These are phyloP conservation scores for Pseudomonodictys pantanalensis DNA, from an alignment of 495 filamentous ascomycete species.

Conservation along the genomic window DNA sequence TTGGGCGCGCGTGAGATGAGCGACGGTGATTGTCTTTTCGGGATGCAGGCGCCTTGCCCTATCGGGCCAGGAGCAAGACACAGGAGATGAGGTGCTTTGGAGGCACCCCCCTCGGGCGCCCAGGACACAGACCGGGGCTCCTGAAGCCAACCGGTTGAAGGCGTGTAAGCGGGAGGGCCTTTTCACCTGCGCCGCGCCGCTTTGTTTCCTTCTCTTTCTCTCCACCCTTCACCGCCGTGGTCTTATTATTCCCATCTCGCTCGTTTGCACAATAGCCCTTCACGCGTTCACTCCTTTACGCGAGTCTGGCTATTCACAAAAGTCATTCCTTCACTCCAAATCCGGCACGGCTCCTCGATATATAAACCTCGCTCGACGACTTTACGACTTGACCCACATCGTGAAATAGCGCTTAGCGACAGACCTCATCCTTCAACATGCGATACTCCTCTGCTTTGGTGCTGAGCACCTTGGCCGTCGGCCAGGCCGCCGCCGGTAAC, in stretches of 20 bases:
- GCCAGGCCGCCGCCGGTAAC: constrained; percentile 30
- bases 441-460: constrained; percentile 33
- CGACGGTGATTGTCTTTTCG: constrained; percentile 11
- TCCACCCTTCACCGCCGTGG: background rate
- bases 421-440: constrained; percentile 19
- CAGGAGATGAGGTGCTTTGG: constrained; percentile 18
- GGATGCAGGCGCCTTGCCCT: background rate
- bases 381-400: background rate
- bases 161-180: background rate
- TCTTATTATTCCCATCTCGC: background rate
- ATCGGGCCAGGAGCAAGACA: background rate
- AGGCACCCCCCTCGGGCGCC: constrained; percentile 2
- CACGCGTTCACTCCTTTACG: constrained; percentile 36
- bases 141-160: constrained; percentile 1
- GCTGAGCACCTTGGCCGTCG: constrained; percentile 32
- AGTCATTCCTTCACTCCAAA: background rate
- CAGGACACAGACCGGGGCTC: background rate
- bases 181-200: constrained; percentile 11
- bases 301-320: constrained; percentile 9
- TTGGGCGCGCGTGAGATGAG: constrained; percentile 22
- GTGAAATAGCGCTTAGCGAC: background rate
- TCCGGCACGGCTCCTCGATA: background rate
- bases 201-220: constrained; percentile 17
- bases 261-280: constrained; percentile 1
- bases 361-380: background rate